Conservation (phyloP, 352 stramenopile species). For the Phytophthora ramorum region DNA sequence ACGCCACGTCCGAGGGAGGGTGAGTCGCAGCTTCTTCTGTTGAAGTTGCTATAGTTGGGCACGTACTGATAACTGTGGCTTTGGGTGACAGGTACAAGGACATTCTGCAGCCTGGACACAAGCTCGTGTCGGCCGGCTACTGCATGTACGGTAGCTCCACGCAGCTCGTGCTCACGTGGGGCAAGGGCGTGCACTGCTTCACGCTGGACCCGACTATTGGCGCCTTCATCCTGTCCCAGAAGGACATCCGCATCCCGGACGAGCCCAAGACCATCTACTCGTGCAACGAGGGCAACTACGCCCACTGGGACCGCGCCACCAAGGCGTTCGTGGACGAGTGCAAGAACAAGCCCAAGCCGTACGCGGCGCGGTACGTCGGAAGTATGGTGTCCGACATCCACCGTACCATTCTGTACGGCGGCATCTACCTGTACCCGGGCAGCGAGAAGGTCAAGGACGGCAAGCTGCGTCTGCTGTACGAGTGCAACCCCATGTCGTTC, state of each 20-base stretch:
- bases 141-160: conserved; percentile 99
- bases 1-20: conserved; percentile 52
- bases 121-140: conserved; percentile 97
- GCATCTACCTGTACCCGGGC: conserved; percentile 98
- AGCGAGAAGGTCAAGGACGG: conserved; percentile 93
- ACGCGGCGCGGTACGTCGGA: conserved; percentile 95
- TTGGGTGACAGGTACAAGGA: conserved; percentile 78
- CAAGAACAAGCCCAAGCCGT: conserved; percentile 80
- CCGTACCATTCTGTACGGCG: conserved; percentile 98
- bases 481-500: conserved; percentile 99
- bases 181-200: conserved; percentile 96
- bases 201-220: conserved; percentile 98
- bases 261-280: conserved; percentile 95
- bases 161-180: conserved; percentile 97
- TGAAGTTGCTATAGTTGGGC: background rate
- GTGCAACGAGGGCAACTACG: conserved; percentile 98
- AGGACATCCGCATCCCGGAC: conserved; percentile 95
- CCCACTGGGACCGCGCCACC: conserved; percentile 95
- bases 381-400: conserved; percentile 99
- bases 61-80: conserved; percentile 10
- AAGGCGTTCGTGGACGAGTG: conserved; percentile 88
- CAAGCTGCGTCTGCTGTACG: conserved; percentile 99
- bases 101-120: conserved; percentile 93
- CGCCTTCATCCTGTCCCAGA: conserved; percentile 97
- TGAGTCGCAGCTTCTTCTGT: conserved; percentile 21